Percentiles rank a stretch among this genome's conserved stretches.
phyloP scores from a whole-genome alignment of 495 filamentous ascomycete species.

The Aspergillus diversus region DNA sequence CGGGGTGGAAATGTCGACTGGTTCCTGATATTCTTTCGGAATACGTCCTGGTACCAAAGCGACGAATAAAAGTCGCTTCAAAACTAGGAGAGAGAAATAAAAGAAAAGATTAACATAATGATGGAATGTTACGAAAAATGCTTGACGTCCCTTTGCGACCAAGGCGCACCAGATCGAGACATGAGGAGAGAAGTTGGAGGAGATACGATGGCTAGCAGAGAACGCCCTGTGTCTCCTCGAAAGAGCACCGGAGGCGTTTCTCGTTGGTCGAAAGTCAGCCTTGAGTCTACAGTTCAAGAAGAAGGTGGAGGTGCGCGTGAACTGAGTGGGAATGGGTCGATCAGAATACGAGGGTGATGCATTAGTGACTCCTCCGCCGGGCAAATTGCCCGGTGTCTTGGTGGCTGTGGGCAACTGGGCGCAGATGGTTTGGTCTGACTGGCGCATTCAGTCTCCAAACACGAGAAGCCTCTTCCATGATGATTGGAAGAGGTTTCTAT shows the following conservation, averaged over 20 bases:
- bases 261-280: not conserved
- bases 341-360: too few relatives aligned
- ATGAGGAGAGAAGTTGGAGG: not conserved
- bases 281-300: not conserved
- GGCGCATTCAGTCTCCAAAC: too few relatives aligned
- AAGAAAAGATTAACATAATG: not conserved
- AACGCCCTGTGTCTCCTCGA: not conserved
- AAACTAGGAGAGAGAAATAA: not conserved
- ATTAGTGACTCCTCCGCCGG: not conserved
- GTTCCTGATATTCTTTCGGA: too few relatives aligned
- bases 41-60: not conserved
- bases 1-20: too few relatives aligned
- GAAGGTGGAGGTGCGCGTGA: not conserved
- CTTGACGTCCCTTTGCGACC: not conserved
- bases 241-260: not conserved
- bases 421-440: not conserved
- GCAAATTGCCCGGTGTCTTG: not conserved
- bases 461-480: too few relatives aligned
- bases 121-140: not conserved
- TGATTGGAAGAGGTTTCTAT: too few relatives aligned
- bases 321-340: too few relatives aligned
- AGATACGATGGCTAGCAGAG: not conserved
- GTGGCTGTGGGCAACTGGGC: not conserved
- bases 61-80: not conserved
- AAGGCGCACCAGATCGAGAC: not conserved